Base-by-base conservation (phyloP, 169 alveolate genomes). In the Eimeria necatrix region DNA sequence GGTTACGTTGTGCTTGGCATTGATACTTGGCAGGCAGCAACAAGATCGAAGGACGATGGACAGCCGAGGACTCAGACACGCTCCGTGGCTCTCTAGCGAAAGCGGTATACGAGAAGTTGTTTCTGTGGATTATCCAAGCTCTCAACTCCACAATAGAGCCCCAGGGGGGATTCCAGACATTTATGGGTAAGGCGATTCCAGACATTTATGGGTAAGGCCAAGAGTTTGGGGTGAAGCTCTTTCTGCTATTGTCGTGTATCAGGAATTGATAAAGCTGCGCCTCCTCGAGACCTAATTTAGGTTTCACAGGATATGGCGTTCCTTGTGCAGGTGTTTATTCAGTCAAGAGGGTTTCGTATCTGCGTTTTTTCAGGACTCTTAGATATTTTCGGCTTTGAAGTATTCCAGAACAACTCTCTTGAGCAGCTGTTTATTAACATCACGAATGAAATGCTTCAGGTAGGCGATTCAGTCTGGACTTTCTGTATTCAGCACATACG, bases 311-410 rank as follows among this genome's bases (percentile, higher is more conserved):
- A n/a, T n/a, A n/a, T n/a, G 22, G 49, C 80, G 2, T 32, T 32
- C 41, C 41, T 32, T 32, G 41, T 0, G 41, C 41, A 2, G 41
- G 9, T 83, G 0, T 22, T 20, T 26, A 24, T 73, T 73, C 32
- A 18, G 0, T 73, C 22, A 73, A 8, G 68, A 24, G 0, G 48
- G 9, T 12, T n/a, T 80, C 16, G n/a, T 14, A 51, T 20, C 0
- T 22, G 76, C 22, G 24, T 53, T 9, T 53, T 10, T 52, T 97
- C 99, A 78, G 99, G 99, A 9, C 97, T 99, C 22, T 96, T 99
- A 86, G 99, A 99, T 94, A 99, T 99, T 53, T 99, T 99, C 94
- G 99, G 99, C 20, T 99, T 99, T 94, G 99, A 99, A 97, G 99
- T 99, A 24, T 99, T 99, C 96, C 98, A 98, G 81, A 71, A 93